Percentiles rank a stretch among this genome's conserved stretches.
Evolutionary conservation across 1,284 basidiomycete species (phyloP).

Genomic region (Cutaneotrichosporon sp.): DNA sequence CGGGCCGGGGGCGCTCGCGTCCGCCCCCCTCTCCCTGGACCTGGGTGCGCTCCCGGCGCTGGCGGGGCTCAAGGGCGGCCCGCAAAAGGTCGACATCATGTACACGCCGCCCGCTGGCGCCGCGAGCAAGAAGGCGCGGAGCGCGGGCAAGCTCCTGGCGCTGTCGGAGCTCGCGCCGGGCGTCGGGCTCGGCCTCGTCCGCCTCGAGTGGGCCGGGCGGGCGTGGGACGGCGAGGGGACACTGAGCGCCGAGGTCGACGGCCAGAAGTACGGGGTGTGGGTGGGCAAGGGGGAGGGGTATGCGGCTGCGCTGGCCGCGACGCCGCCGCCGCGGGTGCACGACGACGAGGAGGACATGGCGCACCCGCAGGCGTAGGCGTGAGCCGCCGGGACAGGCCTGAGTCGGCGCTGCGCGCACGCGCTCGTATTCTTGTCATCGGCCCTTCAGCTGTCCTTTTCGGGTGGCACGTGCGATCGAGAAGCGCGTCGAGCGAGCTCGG

Average conservation of each 20-base stretch:
- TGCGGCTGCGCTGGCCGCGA: slow-evolving; percentile 23
- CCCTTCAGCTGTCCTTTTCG: too few species aligned
- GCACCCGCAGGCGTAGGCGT: not conserved
- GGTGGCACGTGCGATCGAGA: too few species aligned
- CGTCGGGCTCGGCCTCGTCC: slow-evolving; percentile 48
- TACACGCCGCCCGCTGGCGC: slow-evolving; percentile 39
- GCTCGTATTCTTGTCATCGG: too few species aligned
- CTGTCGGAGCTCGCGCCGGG: slow-evolving; percentile 26
- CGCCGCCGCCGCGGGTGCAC: slow-evolving; percentile 19
- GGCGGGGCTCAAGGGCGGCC: not conserved
- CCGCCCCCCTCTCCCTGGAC: too few species aligned
- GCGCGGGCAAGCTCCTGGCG: slow-evolving; percentile 48
- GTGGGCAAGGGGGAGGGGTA: slow-evolving; percentile 46
- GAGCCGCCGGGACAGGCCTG: too few species aligned
- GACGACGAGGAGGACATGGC: slow-evolving; percentile 16
- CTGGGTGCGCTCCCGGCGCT: too few species aligned
- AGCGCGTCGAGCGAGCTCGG: too few species aligned
- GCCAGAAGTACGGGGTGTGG: slow-evolving; percentile 35
- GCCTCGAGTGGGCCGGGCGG: slow-evolving; percentile 50
- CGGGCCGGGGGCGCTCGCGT: not conserved
- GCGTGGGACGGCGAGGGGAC: slow-evolving; percentile 23
- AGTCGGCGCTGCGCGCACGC: too few species aligned
- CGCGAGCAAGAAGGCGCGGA: slow-evolving; percentile 39
- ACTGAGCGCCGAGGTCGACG: slow-evolving; percentile 35
- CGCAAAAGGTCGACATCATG: slow-evolving; percentile 32